Conservation (phyloP, 805 yeast species). For the Kodamaea restingae region DNA sequence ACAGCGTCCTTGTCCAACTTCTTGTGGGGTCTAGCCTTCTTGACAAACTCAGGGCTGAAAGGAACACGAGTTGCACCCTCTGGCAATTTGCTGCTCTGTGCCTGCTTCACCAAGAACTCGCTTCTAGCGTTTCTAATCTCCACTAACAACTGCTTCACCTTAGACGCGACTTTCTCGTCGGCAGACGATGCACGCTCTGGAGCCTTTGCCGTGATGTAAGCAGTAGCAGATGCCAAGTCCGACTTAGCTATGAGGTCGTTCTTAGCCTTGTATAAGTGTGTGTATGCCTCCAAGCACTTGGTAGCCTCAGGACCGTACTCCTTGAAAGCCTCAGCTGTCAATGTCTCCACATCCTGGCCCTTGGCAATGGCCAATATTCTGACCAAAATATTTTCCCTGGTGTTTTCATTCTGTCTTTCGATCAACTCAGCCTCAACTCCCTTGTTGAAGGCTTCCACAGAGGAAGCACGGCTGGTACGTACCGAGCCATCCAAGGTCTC, state of each 20-base stretch:
- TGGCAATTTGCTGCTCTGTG: conserved; percentile 26
- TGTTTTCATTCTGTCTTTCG: conserved; percentile 32
- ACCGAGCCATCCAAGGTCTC: conserved; percentile 27
- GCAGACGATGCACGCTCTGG: conserved; percentile 28
- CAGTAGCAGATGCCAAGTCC: conserved; percentile 18
- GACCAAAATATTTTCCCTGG: conserved; percentile 46
- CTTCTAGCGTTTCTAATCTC: conserved; percentile 34
- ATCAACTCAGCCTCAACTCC: conserved; percentile 42
- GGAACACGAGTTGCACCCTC: conserved; percentile 26
- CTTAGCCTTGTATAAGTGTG: conserved; percentile 23
- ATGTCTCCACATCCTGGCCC: conserved; percentile 19
- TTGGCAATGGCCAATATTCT: conserved; percentile 37
- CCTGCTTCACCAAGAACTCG: conserved; percentile 29
- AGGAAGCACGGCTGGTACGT: conserved; percentile 11
- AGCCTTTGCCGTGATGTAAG: conserved; percentile 30
- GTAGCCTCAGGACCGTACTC: conserved; percentile 24
- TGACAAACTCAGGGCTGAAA: conserved; percentile 25
- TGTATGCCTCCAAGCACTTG: conserved; percentile 34
- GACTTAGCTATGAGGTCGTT: conserved; percentile 21
- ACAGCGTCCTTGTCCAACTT: conserved; percentile 43
- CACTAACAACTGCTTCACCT: conserved; percentile 32
- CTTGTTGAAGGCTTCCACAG: conserved; percentile 31
- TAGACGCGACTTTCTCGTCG: conserved; percentile 30
- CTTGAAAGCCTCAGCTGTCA: conserved; percentile 15
- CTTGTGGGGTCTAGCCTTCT: conserved; percentile 28